Conservation (phyloP, 2,329 filamentous ascomycete species). For the Paraconiothyrium brasiliense region DNA sequence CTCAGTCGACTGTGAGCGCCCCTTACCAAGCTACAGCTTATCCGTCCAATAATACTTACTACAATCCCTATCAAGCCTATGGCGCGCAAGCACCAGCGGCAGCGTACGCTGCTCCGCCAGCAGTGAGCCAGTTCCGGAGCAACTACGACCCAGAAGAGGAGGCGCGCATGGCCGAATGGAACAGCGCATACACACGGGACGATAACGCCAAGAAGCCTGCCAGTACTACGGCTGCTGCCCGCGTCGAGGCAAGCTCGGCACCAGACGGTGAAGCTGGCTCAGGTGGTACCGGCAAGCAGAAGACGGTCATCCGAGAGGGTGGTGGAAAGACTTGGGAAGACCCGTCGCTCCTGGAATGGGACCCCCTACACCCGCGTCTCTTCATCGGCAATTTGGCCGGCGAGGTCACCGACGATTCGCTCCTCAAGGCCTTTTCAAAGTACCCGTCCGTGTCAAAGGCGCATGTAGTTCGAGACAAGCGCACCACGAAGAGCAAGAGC, state of each 20-base stretch:
- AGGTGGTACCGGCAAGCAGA: constrained; percentile 70
- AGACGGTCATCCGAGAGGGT: constrained; percentile 87
- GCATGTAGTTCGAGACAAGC: constrained; percentile 92
- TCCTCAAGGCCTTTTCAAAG: constrained; percentile 90
- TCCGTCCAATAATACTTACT: constrained; percentile 57
- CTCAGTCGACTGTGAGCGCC: constrained; percentile 54
- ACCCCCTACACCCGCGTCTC: constrained; percentile 90
- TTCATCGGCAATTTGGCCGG: constrained; percentile 97
- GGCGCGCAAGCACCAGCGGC: constrained; percentile 51
- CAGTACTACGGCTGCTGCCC: constrained; percentile 52
- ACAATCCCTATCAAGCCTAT: constrained; percentile 74
- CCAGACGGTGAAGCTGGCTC: constrained; percentile 59
- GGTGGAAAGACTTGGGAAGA: constrained; percentile 96
- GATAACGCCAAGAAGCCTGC: constrained; percentile 56
- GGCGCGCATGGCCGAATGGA: constrained; percentile 93
- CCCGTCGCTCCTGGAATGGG: constrained; percentile 89
- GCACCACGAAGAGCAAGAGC: constrained; percentile 93
- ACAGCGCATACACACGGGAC: constrained; percentile 83
- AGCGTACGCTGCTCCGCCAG: constrained; percentile 30
- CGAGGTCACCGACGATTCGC: constrained; percentile 94
- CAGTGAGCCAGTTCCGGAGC: constrained; percentile 29
- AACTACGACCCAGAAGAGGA: constrained; percentile 80
- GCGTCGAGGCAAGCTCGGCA: constrained; percentile 38
- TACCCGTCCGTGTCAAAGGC: constrained; percentile 92
- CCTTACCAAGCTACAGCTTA: constrained; percentile 53